Evolutionary conservation across 148 eudicot species (phyloP).

Genomic region (Rhododendron henanense): DNA sequence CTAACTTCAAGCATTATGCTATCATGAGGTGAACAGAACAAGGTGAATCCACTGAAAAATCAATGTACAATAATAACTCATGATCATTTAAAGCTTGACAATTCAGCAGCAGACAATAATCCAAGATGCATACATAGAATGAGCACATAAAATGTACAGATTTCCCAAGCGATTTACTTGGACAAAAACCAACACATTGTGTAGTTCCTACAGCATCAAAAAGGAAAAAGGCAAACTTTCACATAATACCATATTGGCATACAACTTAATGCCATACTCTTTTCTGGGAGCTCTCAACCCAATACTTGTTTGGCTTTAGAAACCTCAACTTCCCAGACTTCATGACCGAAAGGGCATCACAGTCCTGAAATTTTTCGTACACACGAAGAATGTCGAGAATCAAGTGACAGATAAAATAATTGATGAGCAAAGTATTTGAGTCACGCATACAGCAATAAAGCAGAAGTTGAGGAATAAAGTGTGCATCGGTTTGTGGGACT

Average conservation of each 20-base stretch:
- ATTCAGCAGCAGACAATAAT: neutral
- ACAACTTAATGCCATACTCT: slow-evolving; percentile 30
- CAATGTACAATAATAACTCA: neutral
- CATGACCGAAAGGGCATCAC: slow-evolving; percentile 66
- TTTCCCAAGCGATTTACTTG: neutral
- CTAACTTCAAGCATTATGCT: neutral
- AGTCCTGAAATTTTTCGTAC: slow-evolving; percentile 42
- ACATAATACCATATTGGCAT: neutral
- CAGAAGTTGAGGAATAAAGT: neutral
- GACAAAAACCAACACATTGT: neutral
- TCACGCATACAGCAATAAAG: neutral
- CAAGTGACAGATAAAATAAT: neutral
- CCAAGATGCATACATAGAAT: neutral
- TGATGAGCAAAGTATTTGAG: neutral
- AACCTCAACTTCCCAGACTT: slow-evolving; percentile 77
- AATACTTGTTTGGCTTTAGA: slow-evolving; percentile 76
- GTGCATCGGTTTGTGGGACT: neutral
- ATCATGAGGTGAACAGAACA: neutral
- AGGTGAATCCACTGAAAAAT: neutral
- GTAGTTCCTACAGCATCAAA: neutral
- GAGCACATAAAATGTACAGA: neutral
- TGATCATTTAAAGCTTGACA: neutral
- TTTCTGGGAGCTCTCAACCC: slow-evolving; percentile 97
- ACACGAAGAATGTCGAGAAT: neutral
- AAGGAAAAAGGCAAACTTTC: neutral